Percentiles rank a stretch among this genome's conserved stretches.
Conservation (phyloP, 225 moss, liverwort and hornwort species). For the Antitrichia curtipendula region DNA sequence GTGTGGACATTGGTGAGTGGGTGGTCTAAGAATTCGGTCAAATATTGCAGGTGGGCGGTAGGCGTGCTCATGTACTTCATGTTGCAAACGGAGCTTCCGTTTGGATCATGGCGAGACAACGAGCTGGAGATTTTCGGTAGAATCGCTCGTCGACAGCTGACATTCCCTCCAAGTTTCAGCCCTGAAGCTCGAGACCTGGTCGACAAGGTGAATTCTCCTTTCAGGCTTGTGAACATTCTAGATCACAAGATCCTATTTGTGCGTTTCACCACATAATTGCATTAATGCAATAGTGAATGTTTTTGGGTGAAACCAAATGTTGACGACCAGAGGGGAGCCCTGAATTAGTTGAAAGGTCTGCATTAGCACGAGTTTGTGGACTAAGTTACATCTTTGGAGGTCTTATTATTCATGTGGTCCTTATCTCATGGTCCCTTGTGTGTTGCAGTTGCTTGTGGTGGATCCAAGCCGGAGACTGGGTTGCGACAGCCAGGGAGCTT, state of each 20-base stretch:
- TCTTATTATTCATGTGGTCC: background rate
- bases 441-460: constrained; percentile 29
- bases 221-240: background rate
- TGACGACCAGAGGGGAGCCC: background rate
- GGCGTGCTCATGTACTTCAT: constrained; percentile 39
- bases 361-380: background rate
- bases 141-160: constrained; percentile 23
- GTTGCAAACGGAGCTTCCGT: constrained; percentile 38
- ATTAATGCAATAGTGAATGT: background rate
- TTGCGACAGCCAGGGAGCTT: constrained; percentile 20
- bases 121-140: constrained; percentile 36
- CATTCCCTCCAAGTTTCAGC: constrained; percentile 26
- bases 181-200: constrained; percentile 22
- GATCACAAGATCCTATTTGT: background rate
- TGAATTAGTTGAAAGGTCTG: background rate
- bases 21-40: background rate
- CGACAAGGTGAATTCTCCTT: background rate
- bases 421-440: background rate
- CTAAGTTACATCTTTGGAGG: background rate
- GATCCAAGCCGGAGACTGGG: constrained; percentile 37
- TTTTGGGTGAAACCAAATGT: background rate
- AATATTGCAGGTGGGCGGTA: constrained; percentile 36
- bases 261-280: background rate
- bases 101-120: constrained; percentile 40
- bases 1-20: background rate